phyloP scores from a whole-genome alignment of 345 rosid species.

The Gossypium ekmanianum region DNA sequence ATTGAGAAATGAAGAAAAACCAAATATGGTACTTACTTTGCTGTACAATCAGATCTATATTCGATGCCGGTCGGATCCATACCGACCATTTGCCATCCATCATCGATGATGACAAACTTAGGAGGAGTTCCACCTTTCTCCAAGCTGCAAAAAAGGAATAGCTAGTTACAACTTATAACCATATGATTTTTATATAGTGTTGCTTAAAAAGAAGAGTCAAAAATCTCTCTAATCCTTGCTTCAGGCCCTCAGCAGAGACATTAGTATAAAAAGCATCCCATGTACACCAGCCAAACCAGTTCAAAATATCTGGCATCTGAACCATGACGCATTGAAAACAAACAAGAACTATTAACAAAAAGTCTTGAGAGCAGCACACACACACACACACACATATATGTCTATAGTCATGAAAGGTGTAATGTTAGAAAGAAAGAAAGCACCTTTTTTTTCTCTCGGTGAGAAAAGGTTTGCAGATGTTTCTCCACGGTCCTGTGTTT shows the following conservation, averaged over 20 bases:
- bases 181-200: not conserved
- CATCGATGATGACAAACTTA: constrained; percentile 56
- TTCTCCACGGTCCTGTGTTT: constrained; percentile 44
- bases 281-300: constrained; percentile 79
- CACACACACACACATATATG: too few species aligned
- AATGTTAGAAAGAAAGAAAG: not conserved
- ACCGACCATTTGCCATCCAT: constrained; percentile 67
- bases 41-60: constrained; percentile 45
- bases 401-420: not conserved
- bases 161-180: constrained; percentile 16
- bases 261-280: constrained; percentile 73
- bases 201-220: constrained; percentile 5
- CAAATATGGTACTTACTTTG: constrained; percentile 40
- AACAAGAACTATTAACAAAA: not conserved
- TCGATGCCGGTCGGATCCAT: constrained; percentile 48
- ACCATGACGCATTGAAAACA: not conserved
- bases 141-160: constrained; percentile 34
- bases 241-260: constrained; percentile 51
- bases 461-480: constrained; percentile 54
- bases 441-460: constrained; percentile 59
- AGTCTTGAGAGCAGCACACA: not conserved
- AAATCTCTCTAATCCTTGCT: constrained; percentile 53
- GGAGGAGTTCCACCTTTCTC: constrained; percentile 53
- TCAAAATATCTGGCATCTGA: constrained; percentile 59
- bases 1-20: not conserved